Percentiles rank a stretch among this genome's conserved stretches.
Conservation (phyloP, 352 stramenopile genomes). For the Aphanomyces euteiches region DNA sequence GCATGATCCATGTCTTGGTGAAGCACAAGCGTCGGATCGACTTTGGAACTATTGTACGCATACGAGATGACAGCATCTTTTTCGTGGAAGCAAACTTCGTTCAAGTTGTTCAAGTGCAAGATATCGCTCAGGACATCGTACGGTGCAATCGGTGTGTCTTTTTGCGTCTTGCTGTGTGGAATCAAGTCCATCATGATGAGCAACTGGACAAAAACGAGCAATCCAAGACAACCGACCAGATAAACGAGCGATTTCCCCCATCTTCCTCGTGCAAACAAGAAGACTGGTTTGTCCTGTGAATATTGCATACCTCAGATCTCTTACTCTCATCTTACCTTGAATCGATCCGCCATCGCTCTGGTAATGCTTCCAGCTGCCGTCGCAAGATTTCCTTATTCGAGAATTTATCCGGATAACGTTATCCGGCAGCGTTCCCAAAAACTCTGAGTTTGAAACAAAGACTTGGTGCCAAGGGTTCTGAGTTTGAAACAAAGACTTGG, state of each 20-base stretch:
- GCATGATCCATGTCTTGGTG: constrained; percentile 33
- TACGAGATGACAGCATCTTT: constrained; percentile 13
- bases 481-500: no score
- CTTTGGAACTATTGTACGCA: constrained; percentile 14
- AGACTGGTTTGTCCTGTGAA: neutral
- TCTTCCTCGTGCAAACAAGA: neutral
- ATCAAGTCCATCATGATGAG: neutral
- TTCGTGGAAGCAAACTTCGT: constrained; percentile 24
- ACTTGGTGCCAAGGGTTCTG: no score
- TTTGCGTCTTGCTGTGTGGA: no score
- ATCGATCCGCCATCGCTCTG: neutral
- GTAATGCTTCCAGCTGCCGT: no score
- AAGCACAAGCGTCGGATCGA: neutral
- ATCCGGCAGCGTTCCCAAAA: no score
- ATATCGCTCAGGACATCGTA: constrained; percentile 9
- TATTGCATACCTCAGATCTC: neutral
- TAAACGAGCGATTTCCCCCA: neutral
- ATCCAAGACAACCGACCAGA: neutral
- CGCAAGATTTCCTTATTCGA: no score
- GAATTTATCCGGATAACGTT: no score
- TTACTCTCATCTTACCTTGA: neutral
- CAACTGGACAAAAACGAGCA: neutral
- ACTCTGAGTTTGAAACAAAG: no score
- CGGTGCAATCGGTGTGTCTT: neutral
- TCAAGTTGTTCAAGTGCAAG: constrained; percentile 19